Base-by-base conservation (phyloP, 148 eudicot genomes). In the Silene uniflora region DNA sequence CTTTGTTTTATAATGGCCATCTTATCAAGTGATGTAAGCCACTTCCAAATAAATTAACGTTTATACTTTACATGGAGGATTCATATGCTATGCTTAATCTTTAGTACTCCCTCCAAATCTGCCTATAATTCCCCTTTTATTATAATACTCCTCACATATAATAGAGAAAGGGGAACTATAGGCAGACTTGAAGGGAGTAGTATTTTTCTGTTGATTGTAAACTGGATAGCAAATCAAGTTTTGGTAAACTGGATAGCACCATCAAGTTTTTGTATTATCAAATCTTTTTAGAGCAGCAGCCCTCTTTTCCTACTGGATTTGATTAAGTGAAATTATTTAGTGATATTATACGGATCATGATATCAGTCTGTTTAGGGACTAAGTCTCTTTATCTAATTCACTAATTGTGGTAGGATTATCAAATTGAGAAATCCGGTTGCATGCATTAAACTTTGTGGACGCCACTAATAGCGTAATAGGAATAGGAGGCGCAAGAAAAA, bases 21-120 rank as follows among this genome's bases (percentile, higher is more conserved):
- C 76, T 86, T 83, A 75, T 84, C 35, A 75, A 60, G 59, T 90
- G 89, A 88, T 76, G 89, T 85, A 78, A 86, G 85, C 91, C 91
- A 90, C 85, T 83, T 79, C 52, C 10, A 47, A 47, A 47, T 47
- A 77, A 44, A 69, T 19, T 19, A 62, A 74, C 68, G 85, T 60
- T 60, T 19, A 72, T 56, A 64, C 18, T 73, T 52, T 67, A 44
- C 25, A 70, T 49, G 74, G 25, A 69, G 75, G 62, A 72, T 76
- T 84, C 82, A 88, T 89, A 84, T 85, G 89, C 83, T 65, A 80
- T 74, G n/a, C n/a, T n/a, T n/a, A n/a, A n/a, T n/a, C n/a, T n/a
- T n/a, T n/a, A n/a, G n/a, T n/a, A n/a, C n/a, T n/a, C n/a, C n/a
- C n/a, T n/a, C n/a, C n/a, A n/a, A n/a, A n/a, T n/a, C n/a, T n/a